Conservation (phyloP, 2,329 filamentous ascomycete species). For the Botrytis cinerea region DNA sequence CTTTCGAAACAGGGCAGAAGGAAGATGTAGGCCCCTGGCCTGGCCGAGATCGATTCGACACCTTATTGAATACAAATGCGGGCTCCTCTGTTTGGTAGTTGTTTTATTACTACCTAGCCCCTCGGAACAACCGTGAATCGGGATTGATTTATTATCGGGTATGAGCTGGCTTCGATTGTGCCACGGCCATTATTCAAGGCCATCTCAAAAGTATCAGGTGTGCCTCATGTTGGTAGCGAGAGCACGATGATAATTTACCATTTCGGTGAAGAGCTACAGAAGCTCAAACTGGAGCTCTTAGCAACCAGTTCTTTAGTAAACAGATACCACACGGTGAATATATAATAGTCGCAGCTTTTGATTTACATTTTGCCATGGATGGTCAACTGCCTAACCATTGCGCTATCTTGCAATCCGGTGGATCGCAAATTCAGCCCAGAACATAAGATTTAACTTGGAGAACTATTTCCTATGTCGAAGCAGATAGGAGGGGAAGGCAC, state of each 20-base stretch:
- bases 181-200: not conserved
- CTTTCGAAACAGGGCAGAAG: no score
- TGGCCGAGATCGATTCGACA: not conserved
- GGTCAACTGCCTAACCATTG: not conserved
- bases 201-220: not conserved
- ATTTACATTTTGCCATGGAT: not conserved
- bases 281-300: not conserved
- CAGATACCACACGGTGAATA: not conserved
- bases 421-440: not conserved
- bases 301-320: not conserved
- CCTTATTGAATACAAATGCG: not conserved
- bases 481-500: not conserved
- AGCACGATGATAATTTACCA: not conserved
- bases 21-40: no score
- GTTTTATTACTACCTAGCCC: not conserved
- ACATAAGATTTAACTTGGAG: not conserved
- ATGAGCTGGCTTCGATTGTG: not conserved
- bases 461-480: not conserved
- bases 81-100: not conserved
- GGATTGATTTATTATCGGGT: not conserved
- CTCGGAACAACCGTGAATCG: not conserved
- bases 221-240: not conserved
- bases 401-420: not conserved
- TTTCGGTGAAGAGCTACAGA: not conserved
- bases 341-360: not conserved